phyloP scores from a whole-genome alignment of 176 grass and related monocot genomes.

The Otatea glauca region DNA sequence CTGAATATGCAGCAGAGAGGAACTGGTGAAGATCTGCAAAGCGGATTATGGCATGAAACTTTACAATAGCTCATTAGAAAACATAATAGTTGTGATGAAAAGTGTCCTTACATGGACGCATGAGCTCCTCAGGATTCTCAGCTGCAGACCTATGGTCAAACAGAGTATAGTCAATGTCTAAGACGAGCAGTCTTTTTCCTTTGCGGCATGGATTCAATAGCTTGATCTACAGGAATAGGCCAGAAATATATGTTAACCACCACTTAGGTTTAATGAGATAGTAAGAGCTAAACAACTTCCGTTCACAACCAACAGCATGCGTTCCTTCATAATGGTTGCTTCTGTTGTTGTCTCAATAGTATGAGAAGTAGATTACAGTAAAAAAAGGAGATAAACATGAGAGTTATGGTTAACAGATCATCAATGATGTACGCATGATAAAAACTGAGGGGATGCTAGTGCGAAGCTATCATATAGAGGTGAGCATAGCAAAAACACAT shows the following conservation, averaged over 20 bases:
- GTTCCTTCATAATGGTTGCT: neutral
- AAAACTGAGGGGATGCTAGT: too few relatives aligned
- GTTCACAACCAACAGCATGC: slow-evolving; percentile 18
- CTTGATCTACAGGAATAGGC: slow-evolving; percentile 74
- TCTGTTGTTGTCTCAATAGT: slow-evolving; percentile 13
- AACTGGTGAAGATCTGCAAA: slow-evolving; percentile 94
- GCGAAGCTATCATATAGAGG: too few relatives aligned
- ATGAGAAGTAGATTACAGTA: slow-evolving; percentile 23
- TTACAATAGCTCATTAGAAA: neutral
- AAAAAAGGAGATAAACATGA: slow-evolving; percentile 6
- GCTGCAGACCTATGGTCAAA: slow-evolving; percentile 92
- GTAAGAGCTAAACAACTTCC: slow-evolving; percentile 6
- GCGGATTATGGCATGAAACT: slow-evolving; percentile 16
- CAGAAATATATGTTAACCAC: slow-evolving; percentile 21
- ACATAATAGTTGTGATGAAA: slow-evolving; percentile 20
- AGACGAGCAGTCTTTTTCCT: slow-evolving; percentile 92
- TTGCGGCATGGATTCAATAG: slow-evolving; percentile 85
- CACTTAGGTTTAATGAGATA: slow-evolving; percentile 15
- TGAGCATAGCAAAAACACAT: too few relatives aligned
- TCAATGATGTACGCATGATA: too few relatives aligned
- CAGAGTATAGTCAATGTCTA: slow-evolving; percentile 98
- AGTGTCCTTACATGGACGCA: slow-evolving; percentile 84
- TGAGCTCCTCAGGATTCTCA: slow-evolving; percentile 88
- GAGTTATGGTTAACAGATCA: slow-evolving; percentile 26
- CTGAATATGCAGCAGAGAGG: slow-evolving; percentile 82